phyloP scores from a whole-genome alignment of 345 rosid species.

The Populus davidiana region DNA sequence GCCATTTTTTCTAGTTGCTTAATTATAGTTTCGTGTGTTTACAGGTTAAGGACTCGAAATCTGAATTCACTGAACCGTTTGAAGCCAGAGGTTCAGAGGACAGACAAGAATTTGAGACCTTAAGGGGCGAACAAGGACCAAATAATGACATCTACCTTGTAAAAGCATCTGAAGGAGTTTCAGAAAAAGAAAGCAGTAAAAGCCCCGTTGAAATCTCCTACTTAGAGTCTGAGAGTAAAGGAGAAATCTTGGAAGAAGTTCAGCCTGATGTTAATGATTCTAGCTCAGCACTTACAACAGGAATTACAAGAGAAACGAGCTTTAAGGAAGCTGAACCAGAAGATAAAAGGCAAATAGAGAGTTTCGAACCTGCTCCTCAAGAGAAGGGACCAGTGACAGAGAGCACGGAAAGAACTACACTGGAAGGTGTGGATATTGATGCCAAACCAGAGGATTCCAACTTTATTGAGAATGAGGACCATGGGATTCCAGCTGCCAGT shows the following conservation, averaged over 20 bases:
- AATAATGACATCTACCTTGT: background rate
- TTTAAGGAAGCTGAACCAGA: constrained; percentile 18
- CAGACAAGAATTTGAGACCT: constrained; percentile 8
- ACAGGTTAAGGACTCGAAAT: constrained; percentile 23
- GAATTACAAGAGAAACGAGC: constrained; percentile 18
- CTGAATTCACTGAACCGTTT: constrained; percentile 11
- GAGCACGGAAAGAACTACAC: constrained; percentile 3
- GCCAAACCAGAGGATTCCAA: constrained; percentile 12
- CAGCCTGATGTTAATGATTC: background rate
- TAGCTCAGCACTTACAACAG: background rate
- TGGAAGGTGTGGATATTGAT: constrained; percentile 3
- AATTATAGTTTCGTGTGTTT: constrained; percentile 1
- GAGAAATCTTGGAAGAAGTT: constrained; percentile 16
- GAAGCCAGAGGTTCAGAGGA: constrained; percentile 21
- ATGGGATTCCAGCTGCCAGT: constrained; percentile 2
- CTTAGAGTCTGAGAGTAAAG: constrained; percentile 2
- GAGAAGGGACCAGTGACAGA: constrained; percentile 9
- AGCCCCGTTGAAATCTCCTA: constrained; percentile 1
- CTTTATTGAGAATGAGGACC: constrained; percentile 4
- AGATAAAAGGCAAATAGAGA: constrained; percentile 20
- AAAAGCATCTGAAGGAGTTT: constrained; percentile 9
- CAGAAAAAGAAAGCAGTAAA: constrained; percentile 7
- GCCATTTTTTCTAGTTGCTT: background rate
- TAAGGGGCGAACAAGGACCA: constrained; percentile 17
- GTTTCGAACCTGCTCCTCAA: constrained; percentile 14